These are phyloP conservation scores for Sugiyamaella sp. DNA, from an alignment of 1,139 yeast genomes.

Conservation along the genomic window DNA sequence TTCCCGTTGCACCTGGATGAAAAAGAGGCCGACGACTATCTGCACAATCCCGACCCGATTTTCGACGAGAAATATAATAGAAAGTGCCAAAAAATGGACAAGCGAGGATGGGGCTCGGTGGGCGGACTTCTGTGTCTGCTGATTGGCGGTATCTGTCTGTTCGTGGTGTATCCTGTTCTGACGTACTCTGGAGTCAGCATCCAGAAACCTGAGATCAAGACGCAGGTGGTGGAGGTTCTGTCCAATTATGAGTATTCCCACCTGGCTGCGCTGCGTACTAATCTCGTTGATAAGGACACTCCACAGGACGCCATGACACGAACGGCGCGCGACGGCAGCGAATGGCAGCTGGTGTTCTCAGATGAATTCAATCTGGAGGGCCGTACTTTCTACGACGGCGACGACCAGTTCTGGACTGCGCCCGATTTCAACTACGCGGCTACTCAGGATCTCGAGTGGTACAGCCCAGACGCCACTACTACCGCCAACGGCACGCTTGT, in stretches of 20 bases:
- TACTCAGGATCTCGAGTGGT: constrained; percentile 85
- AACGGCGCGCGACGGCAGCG: constrained; percentile 56
- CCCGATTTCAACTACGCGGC: constrained; percentile 78
- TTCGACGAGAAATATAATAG: constrained; percentile 78
- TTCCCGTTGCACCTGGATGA: constrained; percentile 87
- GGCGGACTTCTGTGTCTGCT: constrained; percentile 59
- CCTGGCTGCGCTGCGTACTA: constrained; percentile 62
- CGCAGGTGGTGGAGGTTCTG: constrained; percentile 46
- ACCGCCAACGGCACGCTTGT: constrained; percentile 68
- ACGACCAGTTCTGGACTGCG: constrained; percentile 82
- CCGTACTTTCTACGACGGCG: constrained; percentile 78
- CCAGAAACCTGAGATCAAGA: constrained; percentile 21
- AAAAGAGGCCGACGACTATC: constrained; percentile 87
- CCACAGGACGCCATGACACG: constrained; percentile 57
- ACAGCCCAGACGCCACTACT: constrained; percentile 76
- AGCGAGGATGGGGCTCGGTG: constrained; percentile 43
- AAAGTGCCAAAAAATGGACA: constrained; percentile 56
- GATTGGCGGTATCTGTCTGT: constrained; percentile 63
- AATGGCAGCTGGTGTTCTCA: constrained; percentile 72
- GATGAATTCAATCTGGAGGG: constrained; percentile 87
- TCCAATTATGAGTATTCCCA: constrained; percentile 62
- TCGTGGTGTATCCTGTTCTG: constrained; percentile 71
- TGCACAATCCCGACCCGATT: constrained; percentile 92
- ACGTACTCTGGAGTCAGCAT: constrained; percentile 69
- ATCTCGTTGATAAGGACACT: constrained; percentile 76